phyloP scores from a whole-genome alignment of 176 grass and related monocot species.

The Triticum monococcum region DNA sequence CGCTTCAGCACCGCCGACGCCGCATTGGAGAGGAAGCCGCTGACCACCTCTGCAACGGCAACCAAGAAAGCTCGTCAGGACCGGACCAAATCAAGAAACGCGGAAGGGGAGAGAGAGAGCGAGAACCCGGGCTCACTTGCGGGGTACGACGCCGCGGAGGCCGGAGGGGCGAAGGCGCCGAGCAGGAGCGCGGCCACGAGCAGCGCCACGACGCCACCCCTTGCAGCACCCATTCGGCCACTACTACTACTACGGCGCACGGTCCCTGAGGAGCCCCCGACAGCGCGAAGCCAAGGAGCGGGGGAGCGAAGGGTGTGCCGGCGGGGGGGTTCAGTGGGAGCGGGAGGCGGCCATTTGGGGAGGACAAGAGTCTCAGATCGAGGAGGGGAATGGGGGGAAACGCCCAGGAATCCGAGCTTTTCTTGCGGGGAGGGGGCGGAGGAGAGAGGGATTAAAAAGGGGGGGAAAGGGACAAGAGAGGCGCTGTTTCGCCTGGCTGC shows the following conservation, averaged over 20 bases:
- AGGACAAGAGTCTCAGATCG: slow-evolving; percentile 46
- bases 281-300: background rate
- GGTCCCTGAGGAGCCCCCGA: background rate
- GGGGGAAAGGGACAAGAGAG: slow-evolving; percentile 35
- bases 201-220: slow-evolving; percentile 13
- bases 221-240: slow-evolving; percentile 19
- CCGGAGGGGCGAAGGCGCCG: background rate
- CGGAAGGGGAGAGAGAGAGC: background rate
- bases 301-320: background rate
- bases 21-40: slow-evolving; percentile 66
- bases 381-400: slow-evolving; percentile 31
- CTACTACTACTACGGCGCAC: too few relatives aligned
- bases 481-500: slow-evolving; percentile 13
- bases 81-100: background rate
- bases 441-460: slow-evolving; percentile 28
- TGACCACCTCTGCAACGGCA: slow-evolving; percentile 60
- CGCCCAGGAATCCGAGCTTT: slow-evolving; percentile 45
- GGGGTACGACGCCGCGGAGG: slow-evolving; percentile 54
- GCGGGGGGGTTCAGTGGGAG: slow-evolving; percentile 28
- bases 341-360: slow-evolving; percentile 34
- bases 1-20: slow-evolving; percentile 61
- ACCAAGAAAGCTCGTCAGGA: background rate
- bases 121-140: slow-evolving; percentile 24
- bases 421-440: slow-evolving; percentile 24
- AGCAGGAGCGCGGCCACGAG: slow-evolving; percentile 45